Percentiles rank a stretch among this genome's conserved stretches.
Conservation (phyloP, 1,284 basidiomycete species). For the Ceratobasidium sp. region DNA sequence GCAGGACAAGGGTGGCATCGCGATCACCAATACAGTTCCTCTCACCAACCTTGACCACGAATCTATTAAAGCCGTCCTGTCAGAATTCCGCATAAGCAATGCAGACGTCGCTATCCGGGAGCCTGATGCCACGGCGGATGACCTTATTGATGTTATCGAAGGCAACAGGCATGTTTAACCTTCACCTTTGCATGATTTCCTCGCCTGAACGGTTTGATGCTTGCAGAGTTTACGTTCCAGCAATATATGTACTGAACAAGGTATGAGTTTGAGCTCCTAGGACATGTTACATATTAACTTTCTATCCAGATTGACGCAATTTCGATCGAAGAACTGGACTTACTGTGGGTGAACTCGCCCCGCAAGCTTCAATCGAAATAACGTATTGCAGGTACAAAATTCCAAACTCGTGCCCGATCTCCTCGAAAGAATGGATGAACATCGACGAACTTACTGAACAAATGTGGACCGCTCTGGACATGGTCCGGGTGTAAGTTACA, state of each 20-base stretch:
- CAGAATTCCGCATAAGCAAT: constrained; percentile 84
- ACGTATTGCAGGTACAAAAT: constrained; percentile 78
- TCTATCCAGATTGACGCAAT: constrained; percentile 91
- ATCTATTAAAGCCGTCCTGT: constrained; percentile 95
- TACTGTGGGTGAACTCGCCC: constrained; percentile 71
- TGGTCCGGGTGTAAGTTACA: constrained; percentile 79
- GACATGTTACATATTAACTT: constrained; percentile 48
- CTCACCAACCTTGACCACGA: constrained; percentile 97
- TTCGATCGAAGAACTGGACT: constrained; percentile 97
- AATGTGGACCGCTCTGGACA: constrained; percentile 91
- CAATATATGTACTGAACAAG: constrained; percentile 74
- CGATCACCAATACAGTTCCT: constrained; percentile 95
- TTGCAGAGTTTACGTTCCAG: constrained; percentile 91
- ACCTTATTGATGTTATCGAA: constrained; percentile 97
- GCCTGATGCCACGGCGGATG: constrained; percentile 93
- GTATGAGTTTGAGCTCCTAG: constrained; percentile 4
- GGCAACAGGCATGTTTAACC: constrained; percentile 78
- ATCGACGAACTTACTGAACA: constrained; percentile 92
- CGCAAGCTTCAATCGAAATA: background rate
- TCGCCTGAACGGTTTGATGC: constrained; percentile 43
- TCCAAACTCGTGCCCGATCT: constrained; percentile 95
- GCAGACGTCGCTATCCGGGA: constrained; percentile 96
- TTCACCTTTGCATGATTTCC: constrained; percentile 41
- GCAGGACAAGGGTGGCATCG: constrained; percentile 61
- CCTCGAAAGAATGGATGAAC: constrained; percentile 95